These are phyloP conservation scores for Omphalotus guepiniiformis DNA, from an alignment of 768 basidiomycete genomes.

Conservation along the genomic window DNA sequence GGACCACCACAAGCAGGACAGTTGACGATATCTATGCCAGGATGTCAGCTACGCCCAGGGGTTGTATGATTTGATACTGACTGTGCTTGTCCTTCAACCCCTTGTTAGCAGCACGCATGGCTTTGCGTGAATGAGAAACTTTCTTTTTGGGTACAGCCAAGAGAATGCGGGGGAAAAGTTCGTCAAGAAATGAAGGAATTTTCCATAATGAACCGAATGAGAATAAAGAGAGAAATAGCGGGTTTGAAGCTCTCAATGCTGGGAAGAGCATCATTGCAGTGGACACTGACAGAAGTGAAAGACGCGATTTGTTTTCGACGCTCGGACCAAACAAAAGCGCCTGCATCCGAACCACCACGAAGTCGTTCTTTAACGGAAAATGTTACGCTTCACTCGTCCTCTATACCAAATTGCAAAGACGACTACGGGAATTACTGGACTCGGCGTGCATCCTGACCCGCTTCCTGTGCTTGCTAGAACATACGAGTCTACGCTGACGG, in stretches of 20 bases:
- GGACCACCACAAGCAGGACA: constrained; percentile 88
- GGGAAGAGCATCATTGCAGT: constrained; percentile 12
- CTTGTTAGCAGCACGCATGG: constrained; percentile 94
- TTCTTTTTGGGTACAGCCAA: constrained; percentile 95
- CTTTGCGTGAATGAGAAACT: constrained; percentile 87
- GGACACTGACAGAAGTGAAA: constrained; percentile 31
- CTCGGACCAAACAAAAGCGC: constrained; percentile 4
- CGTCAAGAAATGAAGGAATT: constrained; percentile 23
- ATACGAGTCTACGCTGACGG: constrained; percentile 73
- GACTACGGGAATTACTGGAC: constrained; percentile 84
- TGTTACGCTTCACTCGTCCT: constrained; percentile 77
- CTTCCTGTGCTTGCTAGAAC: constrained; percentile 72
- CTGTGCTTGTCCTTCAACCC: constrained; percentile 93
- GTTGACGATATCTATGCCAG: constrained; percentile 71
- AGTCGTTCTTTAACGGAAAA: constrained; percentile 26
- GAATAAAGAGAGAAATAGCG: constrained; percentile 21
- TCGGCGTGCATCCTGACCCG: constrained; percentile 80
- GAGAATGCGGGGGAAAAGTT: constrained; percentile 84
- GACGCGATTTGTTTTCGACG: constrained; percentile 33
- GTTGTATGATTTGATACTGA: constrained; percentile 30
- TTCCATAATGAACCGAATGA: constrained; percentile 38
- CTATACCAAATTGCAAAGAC: constrained; percentile 64
- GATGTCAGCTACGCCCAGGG: not conserved
- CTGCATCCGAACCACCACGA: not conserved
- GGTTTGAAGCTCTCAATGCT: constrained; percentile 17